These are phyloP conservation scores for Mortierella claussenii DNA, from an alignment of 192 early-diverging fungal genomes.

Conservation along the genomic window DNA sequence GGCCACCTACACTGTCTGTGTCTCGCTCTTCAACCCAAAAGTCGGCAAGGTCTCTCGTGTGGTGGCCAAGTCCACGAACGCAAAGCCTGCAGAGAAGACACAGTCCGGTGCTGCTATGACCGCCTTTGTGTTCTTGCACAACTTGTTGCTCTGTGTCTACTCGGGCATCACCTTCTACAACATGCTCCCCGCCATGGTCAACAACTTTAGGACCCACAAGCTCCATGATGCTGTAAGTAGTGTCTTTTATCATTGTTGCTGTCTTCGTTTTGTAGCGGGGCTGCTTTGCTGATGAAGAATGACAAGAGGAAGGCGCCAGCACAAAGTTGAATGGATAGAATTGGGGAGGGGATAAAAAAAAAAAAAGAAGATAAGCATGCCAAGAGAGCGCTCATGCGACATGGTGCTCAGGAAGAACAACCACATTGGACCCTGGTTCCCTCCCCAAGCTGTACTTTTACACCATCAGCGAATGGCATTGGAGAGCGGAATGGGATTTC, in stretches of 20 bases:
- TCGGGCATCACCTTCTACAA: constrained; percentile 76
- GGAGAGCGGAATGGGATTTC: no score
- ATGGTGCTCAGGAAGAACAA: neutral
- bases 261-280: neutral
- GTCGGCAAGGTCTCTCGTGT: constrained; percentile 63
- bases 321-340: no score
- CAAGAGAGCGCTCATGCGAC: no score
- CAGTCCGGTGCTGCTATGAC: constrained; percentile 68
- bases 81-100: constrained; percentile 40
- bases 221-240: constrained; percentile 69
- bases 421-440: no score
- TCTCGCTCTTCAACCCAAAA: constrained; percentile 62
- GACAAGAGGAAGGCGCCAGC: no score
- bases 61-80: constrained; percentile 61
- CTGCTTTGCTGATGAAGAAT: no score
- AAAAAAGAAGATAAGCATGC: constrained; percentile 1
- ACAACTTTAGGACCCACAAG: constrained; percentile 59
- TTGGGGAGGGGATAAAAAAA: neutral
- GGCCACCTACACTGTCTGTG: constrained; percentile 57
- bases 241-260: neutral
- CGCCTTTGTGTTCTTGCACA: constrained; percentile 81
- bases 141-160: constrained; percentile 74
- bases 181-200: constrained; percentile 67
- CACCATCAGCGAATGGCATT: no score
- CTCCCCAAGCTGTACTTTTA: no score